Conservation (phyloP, 148 eudicot species). For the Camellia lanceoleosa region DNA sequence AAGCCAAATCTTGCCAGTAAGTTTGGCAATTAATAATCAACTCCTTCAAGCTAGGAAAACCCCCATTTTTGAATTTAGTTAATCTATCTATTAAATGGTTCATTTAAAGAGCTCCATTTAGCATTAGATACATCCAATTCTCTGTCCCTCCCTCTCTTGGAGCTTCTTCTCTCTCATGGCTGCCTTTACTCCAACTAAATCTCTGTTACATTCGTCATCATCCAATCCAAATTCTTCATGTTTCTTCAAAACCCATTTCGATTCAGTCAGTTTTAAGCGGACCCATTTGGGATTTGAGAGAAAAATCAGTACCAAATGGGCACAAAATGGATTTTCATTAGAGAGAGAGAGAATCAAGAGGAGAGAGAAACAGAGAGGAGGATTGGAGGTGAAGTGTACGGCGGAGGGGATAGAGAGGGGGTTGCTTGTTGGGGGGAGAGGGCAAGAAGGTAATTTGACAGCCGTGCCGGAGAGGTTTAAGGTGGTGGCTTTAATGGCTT, state of each 20-base stretch:
- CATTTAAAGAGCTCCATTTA: constrained; percentile 19
- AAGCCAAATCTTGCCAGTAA: too few species aligned
- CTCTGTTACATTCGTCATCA: constrained; percentile 17
- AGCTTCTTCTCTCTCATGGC: constrained; percentile 22
- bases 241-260: constrained; percentile 12
- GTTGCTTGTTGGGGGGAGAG: constrained; percentile 23
- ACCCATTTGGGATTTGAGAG: constrained; percentile 17
- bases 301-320: constrained; percentile 17
- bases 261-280: not conserved
- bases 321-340: constrained; percentile 50
- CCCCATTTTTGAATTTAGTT: too few species aligned
- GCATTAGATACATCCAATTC: not conserved
- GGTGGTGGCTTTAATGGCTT: constrained; percentile 77
- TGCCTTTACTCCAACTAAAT: constrained; percentile 7
- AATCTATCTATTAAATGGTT: not conserved
- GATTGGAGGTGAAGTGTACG: constrained; percentile 37
- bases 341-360: constrained; percentile 39
- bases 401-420: constrained; percentile 48
- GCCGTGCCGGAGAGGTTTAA: constrained; percentile 51
- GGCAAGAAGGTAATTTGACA: constrained; percentile 16
- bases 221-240: constrained; percentile 14
- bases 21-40: too few species aligned
- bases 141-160: not conserved
- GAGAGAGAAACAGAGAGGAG: constrained; percentile 73
- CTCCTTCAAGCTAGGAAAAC: too few species aligned